Evolutionary conservation across 139 green algal genomes (phyloP).

Genomic region (Volvox reticuliferus): DNA sequence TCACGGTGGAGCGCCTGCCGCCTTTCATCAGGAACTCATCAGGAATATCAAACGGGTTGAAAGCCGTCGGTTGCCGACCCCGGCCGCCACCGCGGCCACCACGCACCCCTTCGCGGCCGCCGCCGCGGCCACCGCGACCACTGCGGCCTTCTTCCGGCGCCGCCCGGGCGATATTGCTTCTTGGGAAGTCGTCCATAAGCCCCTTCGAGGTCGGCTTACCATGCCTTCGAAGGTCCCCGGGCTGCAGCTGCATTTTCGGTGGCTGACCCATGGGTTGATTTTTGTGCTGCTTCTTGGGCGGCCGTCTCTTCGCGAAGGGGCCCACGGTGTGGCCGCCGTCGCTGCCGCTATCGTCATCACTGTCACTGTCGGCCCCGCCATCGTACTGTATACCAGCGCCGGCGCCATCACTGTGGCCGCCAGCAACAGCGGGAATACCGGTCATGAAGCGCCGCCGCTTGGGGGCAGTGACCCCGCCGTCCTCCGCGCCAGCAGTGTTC

Average conservation of each 20-base stretch:
- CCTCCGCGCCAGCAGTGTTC: not conserved
- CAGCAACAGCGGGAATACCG: not conserved
- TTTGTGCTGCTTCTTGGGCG: conserved; percentile 6
- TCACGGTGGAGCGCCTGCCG: conserved; percentile 58
- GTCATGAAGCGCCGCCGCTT: not conserved
- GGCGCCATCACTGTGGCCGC: not conserved
- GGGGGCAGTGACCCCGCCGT: not conserved
- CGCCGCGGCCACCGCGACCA: not conserved
- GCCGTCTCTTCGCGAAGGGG: conserved; percentile 6
- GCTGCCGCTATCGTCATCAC: conserved; percentile 10
- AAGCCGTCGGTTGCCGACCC: conserved; percentile 35
- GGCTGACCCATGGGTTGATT: not conserved
- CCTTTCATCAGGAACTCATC: conserved; percentile 61
- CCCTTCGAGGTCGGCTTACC: not conserved
- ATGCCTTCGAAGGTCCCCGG: not conserved
- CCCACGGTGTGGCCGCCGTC: conserved; percentile 28
- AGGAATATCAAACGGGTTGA: conserved; percentile 64
- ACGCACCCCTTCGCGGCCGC: not conserved
- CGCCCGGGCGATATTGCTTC: not conserved
- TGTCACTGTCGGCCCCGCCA: not conserved
- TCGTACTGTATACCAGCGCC: not conserved
- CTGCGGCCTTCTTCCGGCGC: not conserved
- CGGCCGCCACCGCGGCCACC: conserved; percentile 13
- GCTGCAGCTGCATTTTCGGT: not conserved
- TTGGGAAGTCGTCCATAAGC: conserved; percentile 18